Conservation (phyloP, 2,329 filamentous ascomycete genomes). For the Massarina eburnea region DNA sequence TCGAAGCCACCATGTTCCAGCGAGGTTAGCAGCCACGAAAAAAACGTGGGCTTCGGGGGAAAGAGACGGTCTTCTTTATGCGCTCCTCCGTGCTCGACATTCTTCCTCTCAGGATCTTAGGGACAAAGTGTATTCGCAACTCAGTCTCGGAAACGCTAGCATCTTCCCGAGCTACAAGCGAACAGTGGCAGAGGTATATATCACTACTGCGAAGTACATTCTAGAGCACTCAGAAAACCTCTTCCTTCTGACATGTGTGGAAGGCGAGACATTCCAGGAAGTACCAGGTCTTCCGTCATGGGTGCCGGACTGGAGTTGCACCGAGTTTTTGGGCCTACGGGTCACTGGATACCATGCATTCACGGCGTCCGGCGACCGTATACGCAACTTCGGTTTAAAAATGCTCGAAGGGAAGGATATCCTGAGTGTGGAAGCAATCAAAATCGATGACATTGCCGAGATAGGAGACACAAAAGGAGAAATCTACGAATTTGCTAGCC, state of each 20-base stretch:
- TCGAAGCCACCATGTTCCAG: constrained; percentile 8
- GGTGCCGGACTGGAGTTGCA: constrained; percentile 21
- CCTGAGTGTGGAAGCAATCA: constrained; percentile 8
- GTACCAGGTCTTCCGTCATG: constrained; percentile 16
- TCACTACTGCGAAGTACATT: constrained; percentile 16
- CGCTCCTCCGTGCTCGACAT: constrained; percentile 14
- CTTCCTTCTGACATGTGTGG: constrained; percentile 15
- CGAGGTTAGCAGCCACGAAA: constrained; percentile 9
- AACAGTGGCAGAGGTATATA: constrained; percentile 12
- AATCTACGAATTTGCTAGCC: constrained; percentile 3
- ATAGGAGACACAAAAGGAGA: constrained; percentile 8
- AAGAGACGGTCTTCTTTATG: constrained; percentile 14
- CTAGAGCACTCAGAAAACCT: constrained; percentile 13
- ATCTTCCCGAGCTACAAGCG: constrained; percentile 13
- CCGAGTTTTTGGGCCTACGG: constrained; percentile 9
- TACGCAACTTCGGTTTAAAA: neutral
- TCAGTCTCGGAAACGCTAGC: constrained; percentile 11
- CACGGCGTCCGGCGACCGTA: constrained; percentile 4
- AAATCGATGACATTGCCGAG: constrained; percentile 9
- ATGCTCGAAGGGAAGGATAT: constrained; percentile 1
- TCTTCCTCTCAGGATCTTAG: constrained; percentile 15
- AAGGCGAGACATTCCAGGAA: constrained; percentile 17
- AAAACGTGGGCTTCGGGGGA: constrained; percentile 6
- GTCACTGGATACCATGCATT: constrained; percentile 16
- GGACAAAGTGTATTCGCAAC: constrained; percentile 22